Evolutionary conservation across 805 yeast genomes (phyloP).

Genomic region (Starmerella khaoyaiensis): DNA sequence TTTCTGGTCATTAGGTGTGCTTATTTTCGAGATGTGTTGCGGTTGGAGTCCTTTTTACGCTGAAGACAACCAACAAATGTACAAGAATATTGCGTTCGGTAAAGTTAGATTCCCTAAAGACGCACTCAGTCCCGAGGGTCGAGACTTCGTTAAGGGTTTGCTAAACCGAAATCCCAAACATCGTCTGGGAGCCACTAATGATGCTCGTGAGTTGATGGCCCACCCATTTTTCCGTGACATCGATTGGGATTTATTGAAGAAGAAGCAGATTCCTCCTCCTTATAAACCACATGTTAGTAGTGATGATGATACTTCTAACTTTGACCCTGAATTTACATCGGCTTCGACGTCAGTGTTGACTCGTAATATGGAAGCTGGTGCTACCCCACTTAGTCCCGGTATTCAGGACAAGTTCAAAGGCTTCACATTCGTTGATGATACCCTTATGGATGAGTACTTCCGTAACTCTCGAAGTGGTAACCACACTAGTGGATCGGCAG

Average conservation of each 20-base stretch:
- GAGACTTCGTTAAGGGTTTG: conserved; percentile 89
- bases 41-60: conserved; percentile 99
- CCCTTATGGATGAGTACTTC: conserved; percentile 81
- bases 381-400: conserved; percentile 82
- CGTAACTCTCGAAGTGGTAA: conserved; percentile 13
- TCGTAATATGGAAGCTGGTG: conserved; percentile 35
- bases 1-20: conserved; percentile 95
- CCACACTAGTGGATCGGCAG: conserved; percentile 4
- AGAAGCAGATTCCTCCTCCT: conserved; percentile 87
- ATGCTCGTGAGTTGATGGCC: conserved; percentile 81
- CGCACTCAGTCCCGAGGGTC: conserved; percentile 81
- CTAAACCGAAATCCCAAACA: conserved; percentile 92
- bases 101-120: conserved; percentile 96
- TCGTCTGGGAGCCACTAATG: conserved; percentile 80
- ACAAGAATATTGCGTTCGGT: conserved; percentile 96
- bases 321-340: conserved; percentile 94
- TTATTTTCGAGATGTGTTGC: conserved; percentile 97
- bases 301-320: conserved; percentile 90
- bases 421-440: conserved; percentile 88
- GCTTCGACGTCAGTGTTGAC: conserved; percentile 68
- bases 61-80: conserved; percentile 96
- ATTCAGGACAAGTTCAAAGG: conserved; percentile 95
- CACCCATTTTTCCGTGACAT: conserved; percentile 87
- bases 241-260: conserved; percentile 71
- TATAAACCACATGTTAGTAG: conserved; percentile 84